Base-by-base conservation (phyloP, 2,329 filamentous ascomycete species). In the Parascedosporium putredinis region DNA sequence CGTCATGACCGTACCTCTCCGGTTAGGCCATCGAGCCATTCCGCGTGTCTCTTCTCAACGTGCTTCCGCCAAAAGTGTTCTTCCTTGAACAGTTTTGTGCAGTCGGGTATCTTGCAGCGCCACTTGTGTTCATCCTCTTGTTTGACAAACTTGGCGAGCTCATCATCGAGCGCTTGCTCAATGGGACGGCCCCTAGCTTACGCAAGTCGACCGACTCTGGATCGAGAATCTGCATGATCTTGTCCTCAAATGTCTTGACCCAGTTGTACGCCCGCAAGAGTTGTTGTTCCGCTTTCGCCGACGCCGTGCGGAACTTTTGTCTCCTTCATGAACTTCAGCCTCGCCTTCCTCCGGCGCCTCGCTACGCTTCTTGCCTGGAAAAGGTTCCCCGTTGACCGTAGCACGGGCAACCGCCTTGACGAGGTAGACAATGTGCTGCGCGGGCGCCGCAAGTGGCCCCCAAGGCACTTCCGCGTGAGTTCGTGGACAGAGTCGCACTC, bases 201-300 rank as follows among this genome's bases (percentile, higher is more conserved):
- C 83, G 83, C 38, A 97, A 73, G 60, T 97, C 89, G 22, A 86
- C 86, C 46, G 83, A 82, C 50, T 93, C 87, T 0, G 93, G 93
- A 56, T 97, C 91, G 12, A 98, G 75, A 44, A 97, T 86, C 64
- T 96, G 90, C 62, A 88, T 73, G 47, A 98, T 77, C 70, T 98
- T 98, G 62, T 98, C 93, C 63, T 98, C 93, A 60, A 95, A 98
- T 0, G 93, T 97, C 71, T 86, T 94, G 53, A 98, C 94, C 93
- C 94, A 98, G 62, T 97, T 98, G 70, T 89, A 97, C 0, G 93
- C 93, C 51, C 90, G 84, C 60, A 94, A 86, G 12, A 97, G 79
- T 63, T 97, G 93, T 63, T 94, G 88, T 59, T 95, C 89, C 4
- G 83, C 81, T 70, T 95, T 95, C 47, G 76, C 81, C 22, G 76